Evolutionary conservation across 1,139 yeast species (phyloP), one percentile per base, ranked within the genome.

Genomic region (Geotrichum citri-aurantii): DNA sequence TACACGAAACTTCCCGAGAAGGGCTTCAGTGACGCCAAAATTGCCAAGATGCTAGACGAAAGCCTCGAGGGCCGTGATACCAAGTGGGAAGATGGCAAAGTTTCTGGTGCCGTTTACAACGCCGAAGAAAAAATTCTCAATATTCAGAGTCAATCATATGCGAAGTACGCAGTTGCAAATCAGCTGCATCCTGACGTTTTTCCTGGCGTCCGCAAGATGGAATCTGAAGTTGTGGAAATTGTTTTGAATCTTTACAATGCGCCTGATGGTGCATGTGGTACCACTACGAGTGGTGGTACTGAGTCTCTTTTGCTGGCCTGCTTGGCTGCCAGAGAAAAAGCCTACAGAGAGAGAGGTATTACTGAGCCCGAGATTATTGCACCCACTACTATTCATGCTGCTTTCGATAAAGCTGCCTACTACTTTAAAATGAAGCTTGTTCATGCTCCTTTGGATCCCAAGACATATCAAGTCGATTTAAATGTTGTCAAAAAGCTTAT

Each of bases 281-380:
- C 95, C n/a, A 82, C 95, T 0, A 86, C 97, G 0, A 85, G 95
- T 1, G 99, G 99, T n/a, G 99, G 99, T 29, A 91, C 99, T 0
- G 99, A 93, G 71, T 91, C 97, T 1, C 75, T 93, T 56, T 73
- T 93, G 52, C 77, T 93, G 68, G 84, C 98, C 0, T 92, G 97
- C 59, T 77, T 93, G 56, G 85, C 97, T 23, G 98, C 98, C 0
- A 79, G 83, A 57, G 76, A 79, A 68, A 77, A 88, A 65, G 92
- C 86, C 56, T 82, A 79, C 65, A 89, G 83, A 1, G 79, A 74
- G 63, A 76, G 76, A 19, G 88, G 93, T 1, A 81, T 90, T 56
- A 79, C 82, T 0, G 72, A 79, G 48, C 97, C 97, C 0, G 98
- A 93, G 73, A 86, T 93, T 62, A 80, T 93, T 64, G 95, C 96